phyloP scores from a whole-genome alignment of 257 asterid species.

The Ligustrum vulgare region DNA sequence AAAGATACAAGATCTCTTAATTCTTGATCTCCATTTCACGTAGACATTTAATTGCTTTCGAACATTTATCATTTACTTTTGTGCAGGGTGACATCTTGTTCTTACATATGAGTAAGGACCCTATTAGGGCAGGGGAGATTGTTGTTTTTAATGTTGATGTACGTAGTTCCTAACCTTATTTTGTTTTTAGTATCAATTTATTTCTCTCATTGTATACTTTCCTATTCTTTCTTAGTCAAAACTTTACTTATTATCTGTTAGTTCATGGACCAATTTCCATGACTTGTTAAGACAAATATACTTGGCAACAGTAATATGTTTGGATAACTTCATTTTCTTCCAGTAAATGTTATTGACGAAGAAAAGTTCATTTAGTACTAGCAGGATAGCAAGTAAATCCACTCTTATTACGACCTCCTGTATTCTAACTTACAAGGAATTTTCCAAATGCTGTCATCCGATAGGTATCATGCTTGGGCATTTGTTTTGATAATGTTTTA shows the following conservation, averaged over 20 bases:
- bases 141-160: slow-evolving; percentile 97
- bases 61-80: slow-evolving; percentile 20
- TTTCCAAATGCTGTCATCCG: slow-evolving; percentile 1
- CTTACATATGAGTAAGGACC: slow-evolving; percentile 93
- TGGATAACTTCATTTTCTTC: not conserved
- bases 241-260: not conserved
- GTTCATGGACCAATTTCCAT: not conserved
- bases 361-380: not conserved
- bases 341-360: not conserved
- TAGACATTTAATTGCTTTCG: not conserved
- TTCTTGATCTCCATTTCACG: slow-evolving; percentile 10
- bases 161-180: slow-evolving; percentile 32
- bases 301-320: not conserved
- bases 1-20: not conserved
- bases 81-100: slow-evolving; percentile 98
- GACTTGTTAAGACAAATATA: not conserved
- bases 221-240: not conserved
- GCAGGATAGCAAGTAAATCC: not conserved
- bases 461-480: slow-evolving; percentile 1
- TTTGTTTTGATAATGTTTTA: slow-evolving; percentile 8
- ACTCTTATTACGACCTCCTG: not conserved
- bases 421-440: not conserved
- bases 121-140: slow-evolving; percentile 98
- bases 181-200: not conserved
- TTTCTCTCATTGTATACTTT: slow-evolving; percentile 15